These are phyloP conservation scores for Trichosporon asahii DNA, from an alignment of 1,284 basidiomycete genomes.

Conservation along the genomic window DNA sequence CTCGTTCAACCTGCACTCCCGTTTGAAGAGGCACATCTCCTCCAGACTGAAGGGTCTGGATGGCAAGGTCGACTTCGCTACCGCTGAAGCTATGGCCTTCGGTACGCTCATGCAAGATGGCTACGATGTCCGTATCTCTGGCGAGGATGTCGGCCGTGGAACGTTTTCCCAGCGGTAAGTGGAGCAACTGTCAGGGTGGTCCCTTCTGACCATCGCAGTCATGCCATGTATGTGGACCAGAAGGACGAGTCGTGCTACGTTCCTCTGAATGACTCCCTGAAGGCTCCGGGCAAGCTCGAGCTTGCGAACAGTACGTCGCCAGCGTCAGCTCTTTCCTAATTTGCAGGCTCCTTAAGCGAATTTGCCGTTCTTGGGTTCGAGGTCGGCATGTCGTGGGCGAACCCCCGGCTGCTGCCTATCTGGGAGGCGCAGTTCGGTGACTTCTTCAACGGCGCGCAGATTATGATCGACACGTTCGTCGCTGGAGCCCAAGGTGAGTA, in stretches of 20 bases:
- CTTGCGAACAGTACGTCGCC: constrained; percentile 69
- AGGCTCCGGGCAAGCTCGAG: constrained; percentile 63
- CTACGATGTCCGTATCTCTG: constrained; percentile 75
- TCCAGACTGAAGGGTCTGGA: constrained; percentile 69
- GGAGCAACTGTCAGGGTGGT: not conserved
- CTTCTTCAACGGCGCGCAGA: constrained; percentile 84
- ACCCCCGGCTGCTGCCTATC: constrained; percentile 71
- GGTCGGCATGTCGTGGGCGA: constrained; percentile 81
- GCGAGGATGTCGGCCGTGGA: constrained; percentile 83
- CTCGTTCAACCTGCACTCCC: constrained; percentile 76
- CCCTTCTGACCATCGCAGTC: constrained; percentile 52
- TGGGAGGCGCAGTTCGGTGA: constrained; percentile 90
- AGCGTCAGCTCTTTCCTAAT: not conserved
- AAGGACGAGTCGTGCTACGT: constrained; percentile 70
- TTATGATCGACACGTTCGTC: constrained; percentile 83
- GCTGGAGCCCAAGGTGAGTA: constrained; percentile 72
- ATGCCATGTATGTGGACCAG: constrained; percentile 87
- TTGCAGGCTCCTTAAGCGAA: constrained; percentile 73
- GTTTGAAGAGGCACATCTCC: constrained; percentile 74
- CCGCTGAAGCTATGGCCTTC: constrained; percentile 82
- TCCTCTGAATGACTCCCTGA: constrained; percentile 65
- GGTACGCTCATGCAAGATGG: constrained; percentile 77
- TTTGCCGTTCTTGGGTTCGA: constrained; percentile 81
- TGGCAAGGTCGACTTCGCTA: constrained; percentile 75
- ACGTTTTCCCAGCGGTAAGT: constrained; percentile 78